Evolutionary conservation across 108 stramenopile species (phyloP).

Genomic region (Fistulifera solaris): DNA sequence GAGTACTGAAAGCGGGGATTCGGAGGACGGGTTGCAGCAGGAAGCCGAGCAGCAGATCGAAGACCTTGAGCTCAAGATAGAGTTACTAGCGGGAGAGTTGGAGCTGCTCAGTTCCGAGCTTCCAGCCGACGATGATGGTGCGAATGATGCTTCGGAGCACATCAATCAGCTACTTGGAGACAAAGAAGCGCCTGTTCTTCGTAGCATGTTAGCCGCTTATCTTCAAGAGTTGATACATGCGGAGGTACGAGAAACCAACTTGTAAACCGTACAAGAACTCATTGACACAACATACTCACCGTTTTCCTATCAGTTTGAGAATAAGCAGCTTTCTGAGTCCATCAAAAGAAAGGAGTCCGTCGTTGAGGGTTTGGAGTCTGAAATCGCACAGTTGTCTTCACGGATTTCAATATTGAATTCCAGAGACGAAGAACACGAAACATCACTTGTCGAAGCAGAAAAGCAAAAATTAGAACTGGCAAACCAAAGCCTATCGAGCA

Average conservation of each 20-base stretch:
- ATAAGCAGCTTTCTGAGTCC: constrained; percentile 1
- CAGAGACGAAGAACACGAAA: too few relatives aligned
- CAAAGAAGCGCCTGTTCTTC: constrained; percentile 40
- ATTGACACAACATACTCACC: background rate
- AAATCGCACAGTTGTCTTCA: constrained; percentile 16
- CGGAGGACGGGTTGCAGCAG: constrained; percentile 3
- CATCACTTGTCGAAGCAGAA: too few relatives aligned
- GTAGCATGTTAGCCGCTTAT: constrained; percentile 50
- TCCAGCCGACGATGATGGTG: constrained; percentile 20
- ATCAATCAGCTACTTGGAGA: constrained; percentile 30
- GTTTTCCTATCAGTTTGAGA: constrained; percentile 20
- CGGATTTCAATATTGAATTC: too few relatives aligned
- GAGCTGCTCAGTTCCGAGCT: constrained; percentile 36
- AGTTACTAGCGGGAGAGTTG: constrained; percentile 59
- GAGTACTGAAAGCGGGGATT: constrained; percentile 10
- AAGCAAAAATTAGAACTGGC: too few relatives aligned
- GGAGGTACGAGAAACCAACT: constrained; percentile 33
- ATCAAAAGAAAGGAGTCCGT: constrained; percentile 54
- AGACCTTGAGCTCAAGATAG: constrained; percentile 69
- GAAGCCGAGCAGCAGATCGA: constrained; percentile 42
- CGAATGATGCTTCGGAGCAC: constrained; percentile 20
- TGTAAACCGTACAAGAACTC: background rate
- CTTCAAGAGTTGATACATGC: constrained; percentile 38
- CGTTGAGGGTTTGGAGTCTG: constrained; percentile 55
- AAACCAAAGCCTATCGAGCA: too few relatives aligned